Evolutionary conservation across 2,329 filamentous ascomycete species (phyloP).

Genomic region (Colletotrichum shisoi): DNA sequence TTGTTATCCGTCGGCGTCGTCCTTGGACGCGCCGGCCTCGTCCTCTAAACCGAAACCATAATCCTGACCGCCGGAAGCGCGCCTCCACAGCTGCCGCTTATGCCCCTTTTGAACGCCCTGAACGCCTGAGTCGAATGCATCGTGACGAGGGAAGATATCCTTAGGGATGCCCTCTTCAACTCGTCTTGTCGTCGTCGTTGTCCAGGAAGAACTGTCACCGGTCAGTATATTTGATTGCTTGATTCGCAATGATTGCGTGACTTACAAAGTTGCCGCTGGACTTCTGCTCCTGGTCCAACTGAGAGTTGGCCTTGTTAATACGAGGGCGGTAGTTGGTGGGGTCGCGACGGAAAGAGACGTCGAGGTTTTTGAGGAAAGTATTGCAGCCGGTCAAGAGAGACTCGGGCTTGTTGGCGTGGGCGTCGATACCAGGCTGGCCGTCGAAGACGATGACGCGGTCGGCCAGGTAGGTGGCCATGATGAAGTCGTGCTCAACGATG

Average conservation of each 20-base stretch:
- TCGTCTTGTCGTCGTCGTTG: slow-evolving; percentile 72
- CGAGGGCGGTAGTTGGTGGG: slow-evolving; percentile 94
- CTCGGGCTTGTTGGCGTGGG: slow-evolving; percentile 88
- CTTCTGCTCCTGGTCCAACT: slow-evolving; percentile 99
- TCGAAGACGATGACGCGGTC: slow-evolving; percentile 99
- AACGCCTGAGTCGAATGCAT: slow-evolving; percentile 59
- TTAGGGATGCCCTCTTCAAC: slow-evolving; percentile 63
- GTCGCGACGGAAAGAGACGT: slow-evolving; percentile 98
- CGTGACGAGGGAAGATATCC: slow-evolving; percentile 47
- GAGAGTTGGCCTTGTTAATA: slow-evolving; percentile 96
- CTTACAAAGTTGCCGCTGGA: slow-evolving; percentile 86
- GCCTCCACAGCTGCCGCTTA: slow-evolving; percentile 44
- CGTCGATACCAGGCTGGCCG: slow-evolving; percentile 85
- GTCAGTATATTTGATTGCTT: slow-evolving; percentile 39
- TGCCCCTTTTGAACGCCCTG: slow-evolving; percentile 59
- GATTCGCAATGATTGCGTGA: slow-evolving; percentile 43
- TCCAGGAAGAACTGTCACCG: slow-evolving; percentile 86
- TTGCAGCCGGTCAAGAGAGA: slow-evolving; percentile 96
- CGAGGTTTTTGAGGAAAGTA: slow-evolving; percentile 91
- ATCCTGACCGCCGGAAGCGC: slow-evolving; percentile 46
- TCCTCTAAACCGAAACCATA: slow-evolving; percentile 50
- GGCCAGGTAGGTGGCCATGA: slow-evolving; percentile 81
- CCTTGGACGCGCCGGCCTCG: slow-evolving; percentile 64
- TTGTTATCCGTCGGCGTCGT: slow-evolving; percentile 64
- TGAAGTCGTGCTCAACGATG: slow-evolving; percentile 99